Base-by-base conservation (phyloP, 768 basidiomycete genomes). In the Lentinula edodes region DNA sequence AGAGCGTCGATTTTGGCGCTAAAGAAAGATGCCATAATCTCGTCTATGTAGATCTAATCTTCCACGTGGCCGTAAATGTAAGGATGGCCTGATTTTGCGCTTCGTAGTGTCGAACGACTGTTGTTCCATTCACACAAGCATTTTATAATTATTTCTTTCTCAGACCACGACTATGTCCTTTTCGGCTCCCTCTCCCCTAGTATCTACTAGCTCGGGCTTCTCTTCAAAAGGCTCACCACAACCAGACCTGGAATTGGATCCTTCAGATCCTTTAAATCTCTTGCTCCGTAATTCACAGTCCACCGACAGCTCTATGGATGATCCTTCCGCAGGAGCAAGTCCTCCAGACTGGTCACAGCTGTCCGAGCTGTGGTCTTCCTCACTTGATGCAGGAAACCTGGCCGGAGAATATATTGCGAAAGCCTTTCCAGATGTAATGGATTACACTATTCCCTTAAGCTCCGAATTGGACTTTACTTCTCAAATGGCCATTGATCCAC, bases 401-500 rank as follows among this genome's bases (percentile, higher is more conserved):
- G 35, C 58, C 66, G 71, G 70, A 55, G 61, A 66, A 2, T 64
- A 62, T 55, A 34, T 28, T 50, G 18, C 60, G 65, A 45, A 80
- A 80, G 53, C 62, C 69, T 4, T 76, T 65, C 58, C 67, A 61
- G 82, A 80, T 46, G 70, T 75, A 62, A 78, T 79, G 72, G 76
- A 78, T 54, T 84, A 75, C 65, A 66, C 65, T 28, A 69, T 62
- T 64, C 80, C 69, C 63, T 82, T 78, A 69, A 63, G 71, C 70
- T 82, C 87, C 80, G 84, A 86, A 71, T 78, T 89, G 71, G 86
- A 88, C 67, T 84, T 87, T 59, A 75, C 78, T 69, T 80, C 83
- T 3, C 73, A 81, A 18, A 79, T 85, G 66, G 80, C 82, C 0
- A 79, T 91, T 58, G 86, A 91, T 62, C 88, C 90, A 35, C 85